These are phyloP conservation scores for Fusarium sublunatum DNA, from an alignment of 2,329 filamentous ascomycete species.

Conservation along the genomic window DNA sequence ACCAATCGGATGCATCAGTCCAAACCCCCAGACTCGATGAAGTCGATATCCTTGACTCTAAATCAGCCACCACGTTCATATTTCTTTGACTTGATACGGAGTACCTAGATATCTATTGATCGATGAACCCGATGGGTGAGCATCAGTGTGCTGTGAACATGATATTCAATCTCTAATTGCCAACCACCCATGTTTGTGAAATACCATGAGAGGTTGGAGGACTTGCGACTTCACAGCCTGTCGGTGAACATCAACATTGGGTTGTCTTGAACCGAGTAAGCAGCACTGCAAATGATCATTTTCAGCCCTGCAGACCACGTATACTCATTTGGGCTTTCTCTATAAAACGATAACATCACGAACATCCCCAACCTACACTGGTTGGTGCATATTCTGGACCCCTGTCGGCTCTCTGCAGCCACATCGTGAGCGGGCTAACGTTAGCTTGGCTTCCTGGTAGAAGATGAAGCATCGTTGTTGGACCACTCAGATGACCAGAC, in stretches of 20 bases:
- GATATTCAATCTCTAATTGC: slow-evolving; percentile 1
- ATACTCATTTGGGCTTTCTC: neutral
- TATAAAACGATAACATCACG: neutral
- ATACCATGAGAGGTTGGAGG: slow-evolving; percentile 8
- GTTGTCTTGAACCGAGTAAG: neutral
- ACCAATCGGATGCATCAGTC: slow-evolving; percentile 35
- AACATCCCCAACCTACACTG: neutral
- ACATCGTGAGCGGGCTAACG: slow-evolving; percentile 6
- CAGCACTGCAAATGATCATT: neutral
- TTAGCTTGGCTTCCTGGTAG: slow-evolving; percentile 7
- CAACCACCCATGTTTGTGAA: slow-evolving; percentile 10
- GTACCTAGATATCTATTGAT: neutral
- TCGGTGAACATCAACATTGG: slow-evolving; percentile 1
- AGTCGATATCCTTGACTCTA: slow-evolving; percentile 6
- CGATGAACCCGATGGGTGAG: neutral
- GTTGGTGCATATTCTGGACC: slow-evolving; percentile 1
- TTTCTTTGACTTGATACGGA: neutral
- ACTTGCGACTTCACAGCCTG: slow-evolving; percentile 4
- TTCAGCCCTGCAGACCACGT: slow-evolving; percentile 2
- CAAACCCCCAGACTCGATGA: slow-evolving; percentile 24
- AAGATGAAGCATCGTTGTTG: neutral
- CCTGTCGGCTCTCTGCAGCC: slow-evolving; percentile 17
- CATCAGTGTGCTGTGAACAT: neutral
- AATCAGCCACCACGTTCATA: neutral
- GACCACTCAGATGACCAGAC: slow-evolving; percentile 1